Percentiles rank a stretch among this genome's conserved stretches.
phyloP scores from a whole-genome alignment of 225 moss, liverwort and hornwort species.

The Pleurozium schreberi region DNA sequence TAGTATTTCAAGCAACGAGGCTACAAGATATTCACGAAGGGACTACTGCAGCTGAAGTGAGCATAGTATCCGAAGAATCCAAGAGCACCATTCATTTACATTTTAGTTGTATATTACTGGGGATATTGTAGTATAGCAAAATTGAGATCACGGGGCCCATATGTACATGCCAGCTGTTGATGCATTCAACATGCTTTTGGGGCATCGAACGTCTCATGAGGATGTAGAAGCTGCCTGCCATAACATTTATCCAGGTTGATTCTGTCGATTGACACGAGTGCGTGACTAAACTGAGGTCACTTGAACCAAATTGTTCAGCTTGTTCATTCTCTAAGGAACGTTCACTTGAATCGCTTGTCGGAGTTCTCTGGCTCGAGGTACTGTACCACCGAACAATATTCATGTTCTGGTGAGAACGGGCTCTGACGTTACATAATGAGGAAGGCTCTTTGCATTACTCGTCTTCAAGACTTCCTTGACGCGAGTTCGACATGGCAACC shows the following conservation, averaged over 20 bases:
- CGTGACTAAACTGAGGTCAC: background rate
- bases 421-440: background rate
- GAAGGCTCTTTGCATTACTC: background rate
- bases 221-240: background rate
- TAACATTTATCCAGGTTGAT: background rate
- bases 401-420: background rate
- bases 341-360: background rate
- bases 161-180: background rate
- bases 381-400: background rate
- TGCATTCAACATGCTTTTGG: background rate
- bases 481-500: background rate
- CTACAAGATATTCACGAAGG: background rate
- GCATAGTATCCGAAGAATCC: background rate
- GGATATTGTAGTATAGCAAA: slow-evolving; percentile 2
- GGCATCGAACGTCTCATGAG: background rate
- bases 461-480: background rate
- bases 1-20: background rate
- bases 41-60: background rate
- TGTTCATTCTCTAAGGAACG: background rate
- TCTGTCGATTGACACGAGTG: background rate
- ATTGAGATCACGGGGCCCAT: background rate
- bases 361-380: background rate
- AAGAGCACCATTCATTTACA: background rate
- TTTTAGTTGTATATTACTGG: slow-evolving; percentile 9
- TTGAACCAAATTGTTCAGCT: background rate